Evolutionary conservation across 2,329 filamentous ascomycete species (phyloP).

Genomic region (Ceratocystis destructans): DNA sequence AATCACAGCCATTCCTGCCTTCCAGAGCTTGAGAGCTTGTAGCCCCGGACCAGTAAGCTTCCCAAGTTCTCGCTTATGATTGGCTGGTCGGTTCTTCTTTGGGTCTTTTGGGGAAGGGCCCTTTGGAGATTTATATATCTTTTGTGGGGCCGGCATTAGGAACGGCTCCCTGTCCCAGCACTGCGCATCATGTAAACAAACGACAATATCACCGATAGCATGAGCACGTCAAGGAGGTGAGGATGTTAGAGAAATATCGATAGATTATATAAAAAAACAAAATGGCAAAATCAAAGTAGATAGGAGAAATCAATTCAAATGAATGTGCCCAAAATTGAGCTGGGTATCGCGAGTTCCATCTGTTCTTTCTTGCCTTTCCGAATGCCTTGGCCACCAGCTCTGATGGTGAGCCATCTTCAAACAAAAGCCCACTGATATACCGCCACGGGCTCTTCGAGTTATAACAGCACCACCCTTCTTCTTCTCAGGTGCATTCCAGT

Average conservation of each 20-base stretch:
- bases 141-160: background rate
- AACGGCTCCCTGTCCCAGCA: background rate
- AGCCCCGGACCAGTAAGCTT: background rate
- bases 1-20: background rate
- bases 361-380: background rate
- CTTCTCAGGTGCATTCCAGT: too few relatives aligned
- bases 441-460: too few relatives aligned
- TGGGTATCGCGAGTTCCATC: constrained; percentile 17
- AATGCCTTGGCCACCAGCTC: background rate
- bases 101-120: too few relatives aligned
- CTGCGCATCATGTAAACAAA: background rate
- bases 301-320: constrained; percentile 15
- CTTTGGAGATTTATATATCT: background rate
- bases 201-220: constrained; percentile 11
- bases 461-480: too few relatives aligned
- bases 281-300: constrained; percentile 15
- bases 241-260: too few relatives aligned
- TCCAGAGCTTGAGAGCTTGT: background rate
- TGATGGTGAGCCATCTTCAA: background rate
- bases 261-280: constrained; percentile 7
- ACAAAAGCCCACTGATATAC: too few relatives aligned
- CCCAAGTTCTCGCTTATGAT: background rate
- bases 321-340: constrained; percentile 20
- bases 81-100: background rate
- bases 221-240: constrained; percentile 15